A percentile compares a stretch with the other conserved stretches of the same genome.
Conservation (phyloP, 129 eudicot genomes). For the Dittrichia graveolens region DNA sequence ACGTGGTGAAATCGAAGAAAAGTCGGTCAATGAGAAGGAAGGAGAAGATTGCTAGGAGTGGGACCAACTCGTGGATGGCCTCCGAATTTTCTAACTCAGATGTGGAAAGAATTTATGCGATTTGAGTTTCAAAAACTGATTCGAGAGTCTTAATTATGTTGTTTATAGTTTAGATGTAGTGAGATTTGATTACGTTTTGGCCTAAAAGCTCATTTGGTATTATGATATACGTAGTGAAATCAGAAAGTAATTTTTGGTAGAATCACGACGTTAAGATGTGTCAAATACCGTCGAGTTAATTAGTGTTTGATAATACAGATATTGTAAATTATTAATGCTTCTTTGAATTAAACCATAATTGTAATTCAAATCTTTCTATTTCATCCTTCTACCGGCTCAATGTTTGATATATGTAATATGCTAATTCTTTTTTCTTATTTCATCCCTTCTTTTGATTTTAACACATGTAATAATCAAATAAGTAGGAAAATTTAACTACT, state of each 20-base stretch:
- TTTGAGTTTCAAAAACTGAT: conserved; percentile 29
- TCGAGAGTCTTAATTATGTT: background rate
- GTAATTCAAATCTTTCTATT: too few species aligned
- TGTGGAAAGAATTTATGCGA: conserved; percentile 67
- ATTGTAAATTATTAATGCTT: background rate
- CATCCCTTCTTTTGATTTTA: too few species aligned
- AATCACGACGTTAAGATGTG: background rate
- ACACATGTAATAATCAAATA: too few species aligned
- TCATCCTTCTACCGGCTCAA: too few species aligned
- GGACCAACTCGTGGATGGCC: conserved; percentile 59
- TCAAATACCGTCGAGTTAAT: background rate
- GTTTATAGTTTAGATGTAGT: conserved; percentile 24
- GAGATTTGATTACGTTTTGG: background rate
- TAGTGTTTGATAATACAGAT: background rate
- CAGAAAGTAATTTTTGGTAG: background rate
- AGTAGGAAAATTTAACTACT: too few species aligned
- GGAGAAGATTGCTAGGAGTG: conserved; percentile 61
- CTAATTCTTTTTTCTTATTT: too few species aligned
- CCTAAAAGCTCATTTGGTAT: background rate
- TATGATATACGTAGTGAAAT: background rate
- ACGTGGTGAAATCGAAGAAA: conserved; percentile 66
- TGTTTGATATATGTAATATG: too few species aligned
- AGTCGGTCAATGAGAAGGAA: conserved; percentile 56
- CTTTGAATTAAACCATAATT: too few species aligned
- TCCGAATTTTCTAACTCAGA: conserved; percentile 73